These are phyloP conservation scores for Mycena crocata DNA, from an alignment of 768 basidiomycete species.

Conservation along the genomic window DNA sequence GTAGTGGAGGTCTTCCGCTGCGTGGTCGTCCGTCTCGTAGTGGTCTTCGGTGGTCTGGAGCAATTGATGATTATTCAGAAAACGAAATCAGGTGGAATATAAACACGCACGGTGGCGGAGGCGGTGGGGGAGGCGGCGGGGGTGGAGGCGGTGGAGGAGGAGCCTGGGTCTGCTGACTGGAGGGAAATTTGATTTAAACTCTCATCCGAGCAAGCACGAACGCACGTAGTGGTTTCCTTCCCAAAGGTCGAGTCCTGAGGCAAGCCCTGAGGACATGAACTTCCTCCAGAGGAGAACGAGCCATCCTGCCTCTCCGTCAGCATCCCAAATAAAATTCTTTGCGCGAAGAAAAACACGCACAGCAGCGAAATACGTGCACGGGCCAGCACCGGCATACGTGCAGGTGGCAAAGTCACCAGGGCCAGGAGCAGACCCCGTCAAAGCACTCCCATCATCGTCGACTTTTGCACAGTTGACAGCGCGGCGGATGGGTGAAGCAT, in stretches of 20 bases:
- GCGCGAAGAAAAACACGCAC: background rate
- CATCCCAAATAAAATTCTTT: background rate
- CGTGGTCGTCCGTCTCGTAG: too few relatives aligned
- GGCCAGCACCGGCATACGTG: background rate
- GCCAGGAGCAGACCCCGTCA: background rate
- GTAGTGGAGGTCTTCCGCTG: too few relatives aligned
- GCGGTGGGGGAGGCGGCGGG: too few relatives aligned
- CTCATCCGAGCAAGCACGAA: too few relatives aligned
- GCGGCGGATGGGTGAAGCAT: constrained; percentile 7
- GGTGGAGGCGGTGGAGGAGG: too few relatives aligned
- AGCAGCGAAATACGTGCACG: constrained; percentile 7
- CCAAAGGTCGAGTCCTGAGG: constrained; percentile 3
- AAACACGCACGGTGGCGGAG: too few relatives aligned
- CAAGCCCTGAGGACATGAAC: constrained; percentile 10
- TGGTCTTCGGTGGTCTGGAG: too few relatives aligned
- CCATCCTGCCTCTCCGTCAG: constrained; percentile 5
- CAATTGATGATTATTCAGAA: too few relatives aligned
- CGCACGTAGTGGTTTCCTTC: background rate
- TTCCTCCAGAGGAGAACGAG: constrained; percentile 17
- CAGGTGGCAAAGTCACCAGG: background rate
- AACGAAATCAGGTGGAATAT: too few relatives aligned
- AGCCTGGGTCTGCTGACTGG: too few relatives aligned
- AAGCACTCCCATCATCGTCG: background rate
- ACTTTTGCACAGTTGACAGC: background rate
- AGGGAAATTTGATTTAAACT: too few relatives aligned